Evolutionary conservation across 73 alveolate genomes (phyloP).

Genomic region (Stentor roeselii): DNA sequence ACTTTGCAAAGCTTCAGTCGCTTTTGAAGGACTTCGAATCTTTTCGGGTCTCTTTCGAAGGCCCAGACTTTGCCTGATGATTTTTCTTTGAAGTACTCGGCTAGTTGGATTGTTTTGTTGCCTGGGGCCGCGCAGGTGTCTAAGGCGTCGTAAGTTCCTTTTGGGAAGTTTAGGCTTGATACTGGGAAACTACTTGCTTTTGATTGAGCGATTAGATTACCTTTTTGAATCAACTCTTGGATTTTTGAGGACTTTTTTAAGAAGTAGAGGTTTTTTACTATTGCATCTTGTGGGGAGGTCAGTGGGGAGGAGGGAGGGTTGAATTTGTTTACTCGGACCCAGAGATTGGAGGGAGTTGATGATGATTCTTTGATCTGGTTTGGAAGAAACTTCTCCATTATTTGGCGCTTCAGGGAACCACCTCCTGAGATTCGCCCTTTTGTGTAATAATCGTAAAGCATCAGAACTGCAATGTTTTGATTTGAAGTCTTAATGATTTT

Average conservation of each 20-base stretch:
- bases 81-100: slow-evolving; percentile 26
- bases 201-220: slow-evolving; percentile 1
- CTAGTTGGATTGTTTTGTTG: slow-evolving; percentile 43
- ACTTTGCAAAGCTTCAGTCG: slow-evolving; percentile 31
- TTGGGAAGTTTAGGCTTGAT: neutral
- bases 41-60: slow-evolving; percentile 36
- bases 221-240: neutral
- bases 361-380: neutral
- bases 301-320: neutral
- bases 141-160: slow-evolving; percentile 23
- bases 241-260: neutral
- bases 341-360: neutral
- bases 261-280: neutral
- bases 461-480: slow-evolving; percentile 4
- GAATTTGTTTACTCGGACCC: slow-evolving; percentile 4
- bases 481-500: neutral
- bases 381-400: neutral
- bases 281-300: neutral
- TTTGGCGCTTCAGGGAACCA: neutral
- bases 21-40: slow-evolving; percentile 33
- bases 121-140: slow-evolving; percentile 61
- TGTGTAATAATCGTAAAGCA: slow-evolving; percentile 5
- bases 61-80: slow-evolving; percentile 33
- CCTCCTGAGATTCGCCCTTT: slow-evolving; percentile 15
- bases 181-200: slow-evolving; percentile 32